A percentile compares a stretch with the other conserved stretches of the same genome.
Conservation (phyloP, 2,329 filamentous ascomycete species). For the Herpotrichia juniperi region DNA sequence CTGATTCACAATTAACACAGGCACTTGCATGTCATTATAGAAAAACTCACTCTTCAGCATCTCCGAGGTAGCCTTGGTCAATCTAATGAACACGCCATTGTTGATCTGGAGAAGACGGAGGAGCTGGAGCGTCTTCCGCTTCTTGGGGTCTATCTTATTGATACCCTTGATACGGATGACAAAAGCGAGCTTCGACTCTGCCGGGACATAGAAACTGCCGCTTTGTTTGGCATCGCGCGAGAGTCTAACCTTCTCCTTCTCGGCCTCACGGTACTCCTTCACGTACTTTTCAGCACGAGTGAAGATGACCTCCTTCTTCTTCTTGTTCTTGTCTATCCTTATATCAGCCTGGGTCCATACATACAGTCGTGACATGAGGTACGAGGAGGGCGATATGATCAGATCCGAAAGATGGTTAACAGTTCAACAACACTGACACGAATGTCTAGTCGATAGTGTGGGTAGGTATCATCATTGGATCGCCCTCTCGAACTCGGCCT, state of each 20-base stretch:
- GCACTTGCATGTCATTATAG: slow-evolving; percentile 68
- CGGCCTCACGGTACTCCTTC: slow-evolving; percentile 97
- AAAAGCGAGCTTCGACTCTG: slow-evolving; percentile 96
- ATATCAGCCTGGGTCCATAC: slow-evolving; percentile 40
- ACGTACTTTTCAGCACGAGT: slow-evolving; percentile 99
- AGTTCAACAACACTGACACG: slow-evolving; percentile 95
- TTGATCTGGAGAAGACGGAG: slow-evolving; percentile 99
- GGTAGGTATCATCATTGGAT: slow-evolving; percentile 85
- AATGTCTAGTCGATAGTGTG: slow-evolving; percentile 86
- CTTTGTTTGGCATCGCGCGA: slow-evolving; percentile 86
- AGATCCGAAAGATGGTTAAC: slow-evolving; percentile 99
- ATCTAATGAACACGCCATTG: slow-evolving; percentile 97
- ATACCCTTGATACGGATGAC: slow-evolving; percentile 99
- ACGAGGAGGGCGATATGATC: slow-evolving; percentile 57
- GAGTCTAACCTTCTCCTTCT: slow-evolving; percentile 98
- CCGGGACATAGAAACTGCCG: slow-evolving; percentile 92
- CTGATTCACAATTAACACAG: slow-evolving; percentile 6
- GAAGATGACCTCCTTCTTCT: slow-evolving; percentile 99
- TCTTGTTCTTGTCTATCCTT: slow-evolving; percentile 82
- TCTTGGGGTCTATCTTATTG: slow-evolving; percentile 99
- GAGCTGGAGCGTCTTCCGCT: slow-evolving; percentile 99
- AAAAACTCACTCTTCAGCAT: slow-evolving; percentile 80
- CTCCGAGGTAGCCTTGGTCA: slow-evolving; percentile 97
- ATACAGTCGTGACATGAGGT: slow-evolving; percentile 4
- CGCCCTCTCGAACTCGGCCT: slow-evolving; percentile 28